Percentiles rank a stretch among this genome's conserved stretches.
Conservation (phyloP, 1,284 basidiomycete species). For the Fomitiporia mediterranea region DNA sequence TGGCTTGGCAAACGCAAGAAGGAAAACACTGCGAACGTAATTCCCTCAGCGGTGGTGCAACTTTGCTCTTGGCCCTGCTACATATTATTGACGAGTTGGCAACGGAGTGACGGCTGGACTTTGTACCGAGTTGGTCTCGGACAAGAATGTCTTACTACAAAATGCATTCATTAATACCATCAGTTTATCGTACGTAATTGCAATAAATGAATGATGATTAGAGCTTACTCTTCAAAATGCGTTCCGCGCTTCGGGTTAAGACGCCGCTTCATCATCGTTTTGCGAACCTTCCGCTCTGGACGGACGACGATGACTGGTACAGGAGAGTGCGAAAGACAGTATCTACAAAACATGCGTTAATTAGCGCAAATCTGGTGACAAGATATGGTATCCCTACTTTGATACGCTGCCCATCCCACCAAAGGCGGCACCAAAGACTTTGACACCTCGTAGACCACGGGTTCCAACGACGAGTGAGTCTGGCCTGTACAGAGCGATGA, state of each 20-base stretch:
- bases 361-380: constrained; percentile 15
- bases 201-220: neutral
- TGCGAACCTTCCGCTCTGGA: constrained; percentile 83
- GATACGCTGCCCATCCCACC: constrained; percentile 64
- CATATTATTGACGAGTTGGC: too few species aligned
- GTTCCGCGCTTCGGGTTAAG: constrained; percentile 81
- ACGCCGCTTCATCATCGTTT: constrained; percentile 75
- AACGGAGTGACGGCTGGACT: too few species aligned
- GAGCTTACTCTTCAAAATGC: constrained; percentile 62
- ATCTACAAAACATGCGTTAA: constrained; percentile 39
- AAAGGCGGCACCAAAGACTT: constrained; percentile 52
- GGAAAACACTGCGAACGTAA: too few species aligned
- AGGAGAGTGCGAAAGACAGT: constrained; percentile 85
- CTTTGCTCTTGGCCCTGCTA: too few species aligned
- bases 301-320: constrained; percentile 91
- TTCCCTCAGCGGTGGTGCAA: too few species aligned
- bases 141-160: too few species aligned
- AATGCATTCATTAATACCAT: too few species aligned
- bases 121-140: too few species aligned
- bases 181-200: too few species aligned
- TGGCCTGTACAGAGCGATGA: constrained; percentile 93
- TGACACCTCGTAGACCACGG: constrained; percentile 62
- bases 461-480: constrained; percentile 95
- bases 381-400: constrained; percentile 38
- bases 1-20: too few species aligned